Conservation (phyloP, 441 rosid species). For the Macaranga tanarius region DNA sequence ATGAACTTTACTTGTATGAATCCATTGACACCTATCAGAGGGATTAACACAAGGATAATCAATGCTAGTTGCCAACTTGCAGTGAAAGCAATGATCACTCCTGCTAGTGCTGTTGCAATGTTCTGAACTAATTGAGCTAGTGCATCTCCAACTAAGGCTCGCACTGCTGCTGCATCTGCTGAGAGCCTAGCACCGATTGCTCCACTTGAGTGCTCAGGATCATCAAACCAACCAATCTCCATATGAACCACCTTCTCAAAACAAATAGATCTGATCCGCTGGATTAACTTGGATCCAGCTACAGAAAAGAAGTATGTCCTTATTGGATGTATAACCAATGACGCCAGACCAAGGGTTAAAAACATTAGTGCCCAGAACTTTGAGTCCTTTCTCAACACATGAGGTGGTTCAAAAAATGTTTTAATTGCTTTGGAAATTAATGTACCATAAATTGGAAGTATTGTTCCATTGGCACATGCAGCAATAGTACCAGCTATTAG, state of each 20-base stretch:
- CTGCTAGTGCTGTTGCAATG: slow-evolving; percentile 48
- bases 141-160: slow-evolving; percentile 66
- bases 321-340: slow-evolving; percentile 44
- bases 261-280: slow-evolving; percentile 57
- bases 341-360: slow-evolving; percentile 44
- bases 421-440: slow-evolving; percentile 52
- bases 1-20: slow-evolving; percentile 51
- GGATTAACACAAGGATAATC: slow-evolving; percentile 53
- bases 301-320: slow-evolving; percentile 57
- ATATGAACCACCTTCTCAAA: slow-evolving; percentile 75
- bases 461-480: slow-evolving; percentile 47
- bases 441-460: slow-evolving; percentile 60
- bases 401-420: slow-evolving; percentile 52
- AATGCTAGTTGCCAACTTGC: slow-evolving; percentile 72
- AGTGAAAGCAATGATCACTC: slow-evolving; percentile 62
- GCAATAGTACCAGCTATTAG: slow-evolving; percentile 51
- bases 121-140: slow-evolving; percentile 63
- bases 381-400: slow-evolving; percentile 51
- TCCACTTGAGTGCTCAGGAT: slow-evolving; percentile 70
- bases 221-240: slow-evolving; percentile 87
- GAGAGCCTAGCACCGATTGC: slow-evolving; percentile 78
- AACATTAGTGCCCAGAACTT: slow-evolving; percentile 66
- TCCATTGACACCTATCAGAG: slow-evolving; percentile 54
- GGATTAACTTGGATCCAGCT: slow-evolving; percentile 64
- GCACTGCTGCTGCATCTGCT: slow-evolving; percentile 63